A percentile compares a stretch with the other conserved stretches of the same genome.
These are phyloP conservation scores for Plasmodium gaboni DNA, from an alignment of 169 alveolate genomes.

Conservation along the genomic window DNA sequence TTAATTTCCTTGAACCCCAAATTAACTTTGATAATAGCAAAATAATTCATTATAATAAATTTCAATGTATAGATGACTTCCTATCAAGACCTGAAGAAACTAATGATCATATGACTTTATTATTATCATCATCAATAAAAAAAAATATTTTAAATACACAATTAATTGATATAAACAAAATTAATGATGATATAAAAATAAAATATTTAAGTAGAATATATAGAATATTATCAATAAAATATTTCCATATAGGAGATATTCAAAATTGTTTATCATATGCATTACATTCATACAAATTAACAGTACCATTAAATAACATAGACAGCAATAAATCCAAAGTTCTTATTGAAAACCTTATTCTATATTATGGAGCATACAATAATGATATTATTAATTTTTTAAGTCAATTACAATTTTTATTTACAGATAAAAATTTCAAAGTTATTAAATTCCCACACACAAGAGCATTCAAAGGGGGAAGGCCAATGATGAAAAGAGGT, in stretches of 20 bases:
- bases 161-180: not conserved
- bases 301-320: constrained; percentile 40
- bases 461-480: constrained; percentile 70
- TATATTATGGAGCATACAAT: constrained; percentile 69
- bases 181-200: not conserved
- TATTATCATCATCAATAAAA: not conserved
- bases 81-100: constrained; percentile 17
- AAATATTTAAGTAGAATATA: constrained; percentile 61
- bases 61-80: constrained; percentile 34
- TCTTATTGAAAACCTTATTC: constrained; percentile 67
- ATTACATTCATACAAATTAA: constrained; percentile 52
- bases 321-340: constrained; percentile 67
- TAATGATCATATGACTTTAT: not conserved
- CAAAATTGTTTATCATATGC: constrained; percentile 40
- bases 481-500: constrained; percentile 77
- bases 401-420: constrained; percentile 51
- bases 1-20: constrained; percentile 58
- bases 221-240: constrained; percentile 63
- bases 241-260: constrained; percentile 24
- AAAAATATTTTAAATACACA: not conserved
- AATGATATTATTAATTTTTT: constrained; percentile 30
- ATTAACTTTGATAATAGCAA: constrained; percentile 54
- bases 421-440: constrained; percentile 52
- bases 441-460: constrained; percentile 70
- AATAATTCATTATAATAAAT: constrained; percentile 14